A percentile compares a stretch with the other conserved stretches of the same genome.
Conservation (phyloP, 176 grass and related monocot genomes). For the Bothriochloa decipiens region DNA sequence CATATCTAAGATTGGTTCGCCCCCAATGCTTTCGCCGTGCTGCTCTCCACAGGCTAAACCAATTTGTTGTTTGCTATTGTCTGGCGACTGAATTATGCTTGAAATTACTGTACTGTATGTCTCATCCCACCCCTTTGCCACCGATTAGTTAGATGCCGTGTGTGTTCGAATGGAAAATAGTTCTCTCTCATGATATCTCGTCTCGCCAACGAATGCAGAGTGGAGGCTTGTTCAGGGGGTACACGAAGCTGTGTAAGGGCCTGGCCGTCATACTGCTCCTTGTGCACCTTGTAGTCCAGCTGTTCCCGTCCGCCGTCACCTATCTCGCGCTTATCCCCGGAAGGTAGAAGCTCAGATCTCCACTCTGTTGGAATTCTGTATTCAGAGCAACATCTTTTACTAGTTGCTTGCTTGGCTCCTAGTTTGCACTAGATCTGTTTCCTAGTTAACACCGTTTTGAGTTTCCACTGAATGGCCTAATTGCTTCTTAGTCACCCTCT, state of each 20-base stretch:
- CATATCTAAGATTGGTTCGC: neutral
- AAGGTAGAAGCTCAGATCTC: constrained; percentile 59
- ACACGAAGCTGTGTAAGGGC: constrained; percentile 90
- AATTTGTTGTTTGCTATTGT: neutral
- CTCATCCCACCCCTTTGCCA: neutral
- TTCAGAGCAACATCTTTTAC: neutral
- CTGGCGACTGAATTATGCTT: neutral
- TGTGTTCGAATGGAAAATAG: neutral
- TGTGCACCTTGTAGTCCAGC: constrained; percentile 70
- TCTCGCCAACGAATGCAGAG: constrained; percentile 54
- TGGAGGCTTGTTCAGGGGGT: constrained; percentile 78
- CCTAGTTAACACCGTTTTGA: neutral
- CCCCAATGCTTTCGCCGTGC: neutral
- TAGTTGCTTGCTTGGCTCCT: neutral
- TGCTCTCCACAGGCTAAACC: neutral
- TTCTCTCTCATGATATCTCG: neutral
- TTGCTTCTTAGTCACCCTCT: constrained; percentile 15
- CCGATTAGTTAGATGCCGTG: neutral
- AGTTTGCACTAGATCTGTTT: neutral
- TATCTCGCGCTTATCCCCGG: constrained; percentile 90
- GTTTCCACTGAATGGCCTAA: neutral
- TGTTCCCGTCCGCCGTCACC: constrained; percentile 70
- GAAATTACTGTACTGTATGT: neutral
- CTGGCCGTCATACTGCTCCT: too few relatives aligned
- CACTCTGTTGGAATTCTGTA: neutral